Evolutionary conservation across 1,139 yeast species (phyloP), one percentile per base, ranked within the genome.

Genomic region (Kluyveromyces marxianus): DNA sequence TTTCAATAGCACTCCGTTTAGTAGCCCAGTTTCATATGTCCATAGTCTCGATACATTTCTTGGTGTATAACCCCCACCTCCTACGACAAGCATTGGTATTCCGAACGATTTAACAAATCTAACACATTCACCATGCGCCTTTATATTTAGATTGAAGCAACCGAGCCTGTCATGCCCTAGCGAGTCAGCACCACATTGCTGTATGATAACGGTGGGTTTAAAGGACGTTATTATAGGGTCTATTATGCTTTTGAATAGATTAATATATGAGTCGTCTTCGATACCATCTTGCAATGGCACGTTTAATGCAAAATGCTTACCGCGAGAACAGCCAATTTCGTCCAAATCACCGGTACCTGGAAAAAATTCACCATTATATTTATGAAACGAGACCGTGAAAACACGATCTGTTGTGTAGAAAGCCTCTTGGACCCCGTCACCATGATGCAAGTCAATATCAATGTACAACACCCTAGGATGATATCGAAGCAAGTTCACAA

Each of bases 41-140:
- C 98, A 92, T 36, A 92, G 73, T 51, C 98, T 72, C 7, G 96
- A 84, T 6, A 92, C 98, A 60, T 92, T 92, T 56, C 97, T 77
- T 46, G 96, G 96, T 0, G 98, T 92, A 65, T 92, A 92, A 3
- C 98, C 98, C 46, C 98, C 98, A 33, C 98, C 98, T 28, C 98
- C 98, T 10, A 92, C 69, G 8, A 92, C 96, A 65, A 92, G 70
- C 78, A 88, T 73, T 4, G 97, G 97, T 2, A 92, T 71, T 4
- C 90, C 89, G 65, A 90, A 90, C 25, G 90, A 77, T 61, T 84
- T 85, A 47, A 90, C 82, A 65, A 80, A 90, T 53, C 81, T 79
- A 32, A 90, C 95, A 69, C 98, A 92, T 62, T 89, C 96, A 3
- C 97, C 97, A 63, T 90, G 97, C 0, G 96, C 98, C 43, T 78